Conservation (phyloP, 23 red algal genomes). For the Gracilariopsis chorda region DNA sequence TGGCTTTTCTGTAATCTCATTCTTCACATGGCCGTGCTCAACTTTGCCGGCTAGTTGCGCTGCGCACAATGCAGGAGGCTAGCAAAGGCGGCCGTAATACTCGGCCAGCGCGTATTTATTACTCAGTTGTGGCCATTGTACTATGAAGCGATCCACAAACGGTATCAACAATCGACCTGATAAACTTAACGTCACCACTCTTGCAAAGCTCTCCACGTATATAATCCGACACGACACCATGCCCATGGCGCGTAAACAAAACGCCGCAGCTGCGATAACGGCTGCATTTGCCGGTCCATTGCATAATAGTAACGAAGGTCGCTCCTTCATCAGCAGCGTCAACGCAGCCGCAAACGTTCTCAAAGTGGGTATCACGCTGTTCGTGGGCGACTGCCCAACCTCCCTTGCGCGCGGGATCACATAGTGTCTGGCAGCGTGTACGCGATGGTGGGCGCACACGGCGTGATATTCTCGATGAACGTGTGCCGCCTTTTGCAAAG, state of each 20-base stretch:
- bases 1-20: slow-evolving; percentile 94
- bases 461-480: background rate
- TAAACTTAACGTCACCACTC: slow-evolving; percentile 65
- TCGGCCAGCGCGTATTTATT: slow-evolving; percentile 44
- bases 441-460: background rate
- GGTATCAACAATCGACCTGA: slow-evolving; percentile 64
- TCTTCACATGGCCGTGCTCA: slow-evolving; percentile 87
- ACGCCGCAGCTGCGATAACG: slow-evolving; percentile 36
- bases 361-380: slow-evolving; percentile 23
- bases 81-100: slow-evolving; percentile 72
- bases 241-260: background rate
- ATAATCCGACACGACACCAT: slow-evolving; percentile 17
- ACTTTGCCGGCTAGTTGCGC: slow-evolving; percentile 79
- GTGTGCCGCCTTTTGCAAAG: background rate
- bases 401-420: slow-evolving; percentile 73
- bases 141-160: slow-evolving; percentile 84
- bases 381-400: slow-evolving; percentile 47
- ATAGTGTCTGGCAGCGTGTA: background rate
- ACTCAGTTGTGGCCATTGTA: slow-evolving; percentile 75
- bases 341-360: slow-evolving; percentile 4
- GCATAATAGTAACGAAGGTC: slow-evolving; percentile 20
- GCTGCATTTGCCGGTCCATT: slow-evolving; percentile 55
- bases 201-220: slow-evolving; percentile 96
- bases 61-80: background rate
- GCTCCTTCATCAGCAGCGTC: background rate